These are phyloP conservation scores for Claviceps sp. DNA, from an alignment of 2,329 filamentous ascomycete genomes.

Conservation along the genomic window DNA sequence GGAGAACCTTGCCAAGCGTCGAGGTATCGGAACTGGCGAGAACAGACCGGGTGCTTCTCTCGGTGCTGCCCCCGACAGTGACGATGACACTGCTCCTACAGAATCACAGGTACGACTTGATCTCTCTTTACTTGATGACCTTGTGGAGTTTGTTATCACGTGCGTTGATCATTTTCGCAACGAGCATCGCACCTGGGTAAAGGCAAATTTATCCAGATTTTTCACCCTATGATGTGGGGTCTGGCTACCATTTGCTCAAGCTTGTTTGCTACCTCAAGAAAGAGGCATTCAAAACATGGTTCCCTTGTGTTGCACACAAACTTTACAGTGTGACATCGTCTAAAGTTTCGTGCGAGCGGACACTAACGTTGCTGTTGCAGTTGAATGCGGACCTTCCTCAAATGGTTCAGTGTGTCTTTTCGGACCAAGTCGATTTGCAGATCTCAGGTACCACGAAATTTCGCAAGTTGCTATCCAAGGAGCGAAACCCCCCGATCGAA, in stretches of 20 bases:
- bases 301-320: no score
- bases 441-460: constrained; percentile 98
- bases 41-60: constrained; percentile 68
- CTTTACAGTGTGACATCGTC: no score
- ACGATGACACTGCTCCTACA: constrained; percentile 89
- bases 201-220: constrained; percentile 1
- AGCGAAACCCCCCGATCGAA: constrained; percentile 97
- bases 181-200: neutral
- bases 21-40: constrained; percentile 78
- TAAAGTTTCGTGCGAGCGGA: constrained; percentile 8
- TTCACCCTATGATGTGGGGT: constrained; percentile 19
- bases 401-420: constrained; percentile 98
- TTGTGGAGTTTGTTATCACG: neutral
- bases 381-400: constrained; percentile 94
- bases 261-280: neutral
- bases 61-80: constrained; percentile 84
- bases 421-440: constrained; percentile 94
- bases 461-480: constrained; percentile 93
- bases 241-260: constrained; percentile 13
- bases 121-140: neutral
- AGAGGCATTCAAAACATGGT: neutral
- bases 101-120: constrained; percentile 70
- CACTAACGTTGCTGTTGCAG: constrained; percentile 30
- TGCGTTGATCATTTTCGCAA: neutral
- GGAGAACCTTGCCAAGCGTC: constrained; percentile 95